Evolutionary conservation across 495 filamentous ascomycete species (phyloP).

Genomic region (Xylaria castorea): DNA sequence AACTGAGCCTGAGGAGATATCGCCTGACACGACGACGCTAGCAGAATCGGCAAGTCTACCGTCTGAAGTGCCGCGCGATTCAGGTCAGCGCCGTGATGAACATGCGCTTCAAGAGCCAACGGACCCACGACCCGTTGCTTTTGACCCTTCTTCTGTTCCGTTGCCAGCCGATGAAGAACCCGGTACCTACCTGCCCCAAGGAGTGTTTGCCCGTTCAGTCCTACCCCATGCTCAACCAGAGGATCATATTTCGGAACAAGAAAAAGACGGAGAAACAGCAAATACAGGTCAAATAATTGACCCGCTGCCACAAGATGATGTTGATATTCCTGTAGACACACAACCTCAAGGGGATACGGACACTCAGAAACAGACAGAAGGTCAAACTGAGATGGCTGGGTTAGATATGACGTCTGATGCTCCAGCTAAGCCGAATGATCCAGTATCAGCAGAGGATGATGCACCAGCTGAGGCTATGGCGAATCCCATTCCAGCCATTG

Average conservation of each 20-base stretch:
- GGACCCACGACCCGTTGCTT: background rate
- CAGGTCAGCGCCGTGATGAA: background rate
- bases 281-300: background rate
- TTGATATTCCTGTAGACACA: background rate
- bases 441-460: constrained; percentile 8
- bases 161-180: constrained; percentile 16
- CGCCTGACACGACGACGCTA: constrained; percentile 17
- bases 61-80: background rate
- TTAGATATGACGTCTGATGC: background rate
- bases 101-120: background rate
- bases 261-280: background rate
- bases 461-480: constrained; percentile 23
- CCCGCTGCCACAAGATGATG: background rate
- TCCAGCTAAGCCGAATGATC: background rate
- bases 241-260: background rate
- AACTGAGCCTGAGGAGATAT: constrained; percentile 25
- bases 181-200: background rate
- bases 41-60: background rate
- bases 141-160: constrained; percentile 12
- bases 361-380: background rate
- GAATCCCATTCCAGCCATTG: background rate
- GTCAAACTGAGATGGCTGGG: background rate
- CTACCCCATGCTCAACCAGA: background rate
- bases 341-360: constrained; percentile 5
- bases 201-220: background rate